phyloP scores from a whole-genome alignment of 1,284 basidiomycete species.

The Leucocoprinus gongylophorus region DNA sequence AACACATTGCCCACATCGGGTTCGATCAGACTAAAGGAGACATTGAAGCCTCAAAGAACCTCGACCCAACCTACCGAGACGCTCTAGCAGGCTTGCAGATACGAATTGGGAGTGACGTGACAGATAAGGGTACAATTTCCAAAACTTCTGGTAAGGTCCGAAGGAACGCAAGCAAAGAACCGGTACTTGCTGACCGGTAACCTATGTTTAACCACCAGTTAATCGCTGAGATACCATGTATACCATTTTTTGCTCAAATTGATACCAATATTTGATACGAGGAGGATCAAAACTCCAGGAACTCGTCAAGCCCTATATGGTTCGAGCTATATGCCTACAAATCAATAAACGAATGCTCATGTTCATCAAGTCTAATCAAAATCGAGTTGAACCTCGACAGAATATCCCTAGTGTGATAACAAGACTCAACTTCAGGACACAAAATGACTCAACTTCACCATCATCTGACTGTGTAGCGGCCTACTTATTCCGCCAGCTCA shows the following conservation, averaged over 20 bases:
- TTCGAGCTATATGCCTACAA: neutral
- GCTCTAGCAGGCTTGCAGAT: constrained; percentile 27
- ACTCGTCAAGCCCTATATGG: neutral
- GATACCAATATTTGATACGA: neutral
- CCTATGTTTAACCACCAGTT: neutral
- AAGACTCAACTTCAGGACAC: constrained; percentile 7
- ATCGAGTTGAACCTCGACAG: constrained; percentile 73
- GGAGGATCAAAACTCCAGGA: neutral
- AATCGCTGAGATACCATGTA: neutral
- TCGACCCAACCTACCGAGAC: constrained; percentile 68
- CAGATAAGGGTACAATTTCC: constrained; percentile 7
- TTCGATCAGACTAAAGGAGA: constrained; percentile 52
- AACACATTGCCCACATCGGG: constrained; percentile 85
- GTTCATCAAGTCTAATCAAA: constrained; percentile 32
- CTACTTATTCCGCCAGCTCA: constrained; percentile 71
- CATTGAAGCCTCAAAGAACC: constrained; percentile 67
- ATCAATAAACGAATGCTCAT: constrained; percentile 10
- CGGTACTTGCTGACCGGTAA: constrained; percentile 1
- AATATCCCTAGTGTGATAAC: constrained; percentile 52
- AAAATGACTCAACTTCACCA: constrained; percentile 18
- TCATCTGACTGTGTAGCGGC: constrained; percentile 17
- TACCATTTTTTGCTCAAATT: neutral
- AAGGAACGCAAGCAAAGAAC: constrained; percentile 2
- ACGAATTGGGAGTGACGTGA: constrained; percentile 19
- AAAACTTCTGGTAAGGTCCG: constrained; percentile 11